Evolutionary conservation across 257 asterid species (phyloP), one percentile per base, ranked within the genome.

Genomic region (Apocynum venetum): DNA sequence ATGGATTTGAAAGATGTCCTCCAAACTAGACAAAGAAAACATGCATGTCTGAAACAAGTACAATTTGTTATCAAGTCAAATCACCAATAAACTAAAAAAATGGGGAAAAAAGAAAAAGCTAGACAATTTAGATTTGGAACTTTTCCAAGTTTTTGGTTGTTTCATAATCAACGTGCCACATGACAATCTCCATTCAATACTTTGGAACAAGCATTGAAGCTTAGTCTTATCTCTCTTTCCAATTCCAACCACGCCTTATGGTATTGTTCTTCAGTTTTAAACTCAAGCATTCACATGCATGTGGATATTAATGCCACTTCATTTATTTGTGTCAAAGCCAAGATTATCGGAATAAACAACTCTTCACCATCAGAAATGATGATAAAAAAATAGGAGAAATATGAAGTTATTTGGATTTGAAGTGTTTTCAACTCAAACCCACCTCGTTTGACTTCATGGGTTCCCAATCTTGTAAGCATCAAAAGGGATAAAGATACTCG

Each of bases 221-320:
- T 72, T 36, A 77, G 44, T 69, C 77, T 82, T 71, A 71, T 77
- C 90, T 71, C 76, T 80, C 31, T 25, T 25, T 25, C 31, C 31
- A 25, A 25, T 76, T 72, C 86, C 90, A 76, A 82, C 55, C 72
- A 44, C 77, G 47, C 52, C 53, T 77, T 46, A 65, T 71, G 15
- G 31, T 25, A 25, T 25, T 25, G 31, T 25, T 25, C 0, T 25
- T 25, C 31, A 25, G 31, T 25, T 25, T 25, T 25, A 25, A 46
- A 52, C 61, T 77, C 11, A 75, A 84, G 81, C 78, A 75, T 79
- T 80, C 90, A 86, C 89, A 81, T 83, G 88, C 73, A 68, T 66
- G 73, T 68, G 73, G 53, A 68, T 68, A 43, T 43, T 19, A 88
- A 83, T 52, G 53, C 13, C 13, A 68, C 44, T 36, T 68, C 38